Percentiles rank a stretch among this genome's conserved stretches.
These are phyloP conservation scores for Blastobotrys indianensis DNA, from an alignment of 1,139 yeast genomes.

Conservation along the genomic window DNA sequence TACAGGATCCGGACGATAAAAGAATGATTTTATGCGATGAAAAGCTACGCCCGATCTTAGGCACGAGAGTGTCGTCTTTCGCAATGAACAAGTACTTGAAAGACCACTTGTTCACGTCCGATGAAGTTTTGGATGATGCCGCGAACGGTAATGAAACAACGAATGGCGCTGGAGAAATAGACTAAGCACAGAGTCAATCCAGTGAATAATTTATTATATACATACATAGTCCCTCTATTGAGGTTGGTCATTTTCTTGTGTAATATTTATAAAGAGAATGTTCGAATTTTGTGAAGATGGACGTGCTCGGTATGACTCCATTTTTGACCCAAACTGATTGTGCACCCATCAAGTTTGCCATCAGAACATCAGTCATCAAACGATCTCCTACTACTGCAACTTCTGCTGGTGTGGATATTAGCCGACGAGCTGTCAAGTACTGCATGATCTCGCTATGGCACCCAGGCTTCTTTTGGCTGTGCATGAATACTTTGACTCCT, in stretches of 20 bases:
- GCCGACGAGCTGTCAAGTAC: constrained; percentile 40
- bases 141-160: neutral
- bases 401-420: constrained; percentile 47
- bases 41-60: constrained; percentile 53
- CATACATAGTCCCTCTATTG: neutral
- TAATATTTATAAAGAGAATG: constrained; percentile 18
- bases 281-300: constrained; percentile 40
- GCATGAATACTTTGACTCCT: constrained; percentile 75
- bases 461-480: constrained; percentile 83
- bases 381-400: constrained; percentile 88
- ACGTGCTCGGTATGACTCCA: constrained; percentile 60
- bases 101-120: constrained; percentile 41
- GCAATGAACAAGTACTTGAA: constrained; percentile 58
- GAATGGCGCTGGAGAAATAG: no score
- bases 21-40: constrained; percentile 68
- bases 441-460: constrained; percentile 65
- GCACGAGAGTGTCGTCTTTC: constrained; percentile 50
- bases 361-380: constrained; percentile 79
- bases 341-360: constrained; percentile 94
- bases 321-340: constrained; percentile 76
- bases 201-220: no score
- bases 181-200: no score
- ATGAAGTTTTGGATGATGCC: constrained; percentile 9
- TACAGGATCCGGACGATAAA: constrained; percentile 66
- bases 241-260: neutral